Base-by-base conservation (phyloP, 345 rosid species). In the Eutrema heterophyllum region DNA sequence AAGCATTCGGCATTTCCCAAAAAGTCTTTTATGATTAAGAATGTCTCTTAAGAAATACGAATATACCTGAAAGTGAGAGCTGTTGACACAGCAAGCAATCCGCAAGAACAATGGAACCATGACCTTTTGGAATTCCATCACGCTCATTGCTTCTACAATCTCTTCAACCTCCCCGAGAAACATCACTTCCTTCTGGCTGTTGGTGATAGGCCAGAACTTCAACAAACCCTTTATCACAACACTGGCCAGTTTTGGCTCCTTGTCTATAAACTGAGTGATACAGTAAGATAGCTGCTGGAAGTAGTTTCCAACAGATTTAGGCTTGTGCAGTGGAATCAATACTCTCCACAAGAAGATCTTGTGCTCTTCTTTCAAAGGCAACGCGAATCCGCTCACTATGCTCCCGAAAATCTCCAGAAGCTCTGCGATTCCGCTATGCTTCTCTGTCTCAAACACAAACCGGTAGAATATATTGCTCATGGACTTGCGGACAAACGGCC, bases 361-460 rank as follows among this genome's bases (percentile, higher is more conserved):
- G 57, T 92, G 98, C 78, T 92, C 98, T 78, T 92, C 95, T 70
- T 92, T 92, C 82, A 92, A 75, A 5, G 98, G 98, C 83, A 90
- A 73, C 0, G 96, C 94, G 63, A 92, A 89, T 29, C 98, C 96
- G 5, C 89, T 90, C 69, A 88, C 87, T 50, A 92, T 80, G 58
- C 98, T 92, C 68, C 96, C 95, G 3, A 90, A 86, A 64, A 90
- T 83, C 89, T 92, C 98, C 86, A 90, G 76, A 78, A 92, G 78
- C 89, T 92, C 94, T 0, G 86, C 89, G 12, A 92, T 86, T 49
- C 97, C 96, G 67, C 86, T 86, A 70, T 89, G 94, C 76, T 80
- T 89, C 88, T 92, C 96, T 0, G 83, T 86, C 86, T 92, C 94
- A 59, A 84, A 88, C 64, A 89, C 87, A 60, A 92, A 89, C 76